A percentile compares a stretch with the other conserved stretches of the same genome.
Evolutionary conservation across 2,329 filamentous ascomycete genomes (phyloP).

Genomic region (Botrytis deweyae): DNA sequence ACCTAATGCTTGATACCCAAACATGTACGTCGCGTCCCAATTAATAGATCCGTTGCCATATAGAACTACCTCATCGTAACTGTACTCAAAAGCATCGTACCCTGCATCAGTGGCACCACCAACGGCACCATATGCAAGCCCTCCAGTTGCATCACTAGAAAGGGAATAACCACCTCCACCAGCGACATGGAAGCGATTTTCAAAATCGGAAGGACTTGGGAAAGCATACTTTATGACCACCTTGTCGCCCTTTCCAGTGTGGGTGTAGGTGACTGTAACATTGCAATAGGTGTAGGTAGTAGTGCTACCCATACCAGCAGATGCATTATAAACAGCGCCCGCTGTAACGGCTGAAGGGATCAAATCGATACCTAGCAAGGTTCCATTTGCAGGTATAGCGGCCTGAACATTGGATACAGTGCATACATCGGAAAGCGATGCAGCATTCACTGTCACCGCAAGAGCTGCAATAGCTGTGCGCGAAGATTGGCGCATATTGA

Average conservation of each 20-base stretch:
- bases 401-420: slow-evolving; percentile 1
- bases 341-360: slow-evolving; percentile 43
- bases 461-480: slow-evolving; percentile 24
- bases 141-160: slow-evolving; percentile 40
- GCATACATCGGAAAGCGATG: not conserved
- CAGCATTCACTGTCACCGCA: slow-evolving; percentile 5
- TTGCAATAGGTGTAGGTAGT: slow-evolving; percentile 46
- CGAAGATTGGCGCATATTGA: not conserved
- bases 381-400: slow-evolving; percentile 2
- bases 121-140: slow-evolving; percentile 48
- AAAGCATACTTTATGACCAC: slow-evolving; percentile 45
- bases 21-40: slow-evolving; percentile 42
- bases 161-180: slow-evolving; percentile 50
- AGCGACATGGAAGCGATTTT: slow-evolving; percentile 47
- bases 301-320: slow-evolving; percentile 30
- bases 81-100: slow-evolving; percentile 47
- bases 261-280: slow-evolving; percentile 47
- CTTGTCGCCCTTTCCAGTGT: slow-evolving; percentile 41
- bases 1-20: slow-evolving; percentile 42
- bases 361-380: slow-evolving; percentile 23
- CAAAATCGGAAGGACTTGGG: slow-evolving; percentile 44
- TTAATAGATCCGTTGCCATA: slow-evolving; percentile 32
- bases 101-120: slow-evolving; percentile 52
- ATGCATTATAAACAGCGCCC: slow-evolving; percentile 40
- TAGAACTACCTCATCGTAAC: slow-evolving; percentile 43